Evolutionary conservation across 1,139 yeast species (phyloP), one percentile per base, ranked within the genome.

Genomic region (Blastobotrys aristatus): DNA sequence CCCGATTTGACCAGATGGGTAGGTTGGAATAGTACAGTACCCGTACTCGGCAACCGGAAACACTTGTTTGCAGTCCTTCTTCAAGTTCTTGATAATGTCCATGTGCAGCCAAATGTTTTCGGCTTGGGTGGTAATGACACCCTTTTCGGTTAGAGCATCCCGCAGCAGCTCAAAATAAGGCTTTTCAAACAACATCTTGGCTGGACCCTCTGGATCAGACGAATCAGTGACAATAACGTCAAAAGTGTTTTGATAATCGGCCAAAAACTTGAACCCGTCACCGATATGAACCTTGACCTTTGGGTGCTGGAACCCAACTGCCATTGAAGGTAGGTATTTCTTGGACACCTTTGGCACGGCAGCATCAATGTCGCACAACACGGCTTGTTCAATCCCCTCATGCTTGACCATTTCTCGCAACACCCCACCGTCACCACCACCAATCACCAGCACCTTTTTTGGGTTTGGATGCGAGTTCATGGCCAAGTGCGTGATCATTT

Each of bases 161-260:
- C 72, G 64, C 49, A 92, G 71, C 46, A 92, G 73, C 61, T 79
- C 74, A 68, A 90, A 92, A 71, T 90, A 92, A 52, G 79, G 80
- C 56, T 78, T 76, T 68, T 89, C 90, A 74, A 92, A 92, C 57
- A 92, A 84, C 41, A 88, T 87, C 60, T 83, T 96, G 2, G 98
- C 98, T 8, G 98, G 98, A 1, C 98, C 98, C 61, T 92, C 97
- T 2, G 97, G 97, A 66, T 92, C 98, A 10, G 95, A 85, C 8
- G 96, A 86, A 66, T 92, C 98, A 32, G 97, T 89, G 59, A 92
- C 89, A 57, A 92, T 89, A 43, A 90, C 84, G 66, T 92, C 97
- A 63, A 75, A 90, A 57, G 76, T 75, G 50, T 67, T 66, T 59
- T 70, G 63, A 57, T 72, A 70, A 42, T 75, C 72, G 51, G 77